Evolutionary conservation across 2,329 filamentous ascomycete genomes (phyloP).

Genomic region (Curvularia verruculosa): DNA sequence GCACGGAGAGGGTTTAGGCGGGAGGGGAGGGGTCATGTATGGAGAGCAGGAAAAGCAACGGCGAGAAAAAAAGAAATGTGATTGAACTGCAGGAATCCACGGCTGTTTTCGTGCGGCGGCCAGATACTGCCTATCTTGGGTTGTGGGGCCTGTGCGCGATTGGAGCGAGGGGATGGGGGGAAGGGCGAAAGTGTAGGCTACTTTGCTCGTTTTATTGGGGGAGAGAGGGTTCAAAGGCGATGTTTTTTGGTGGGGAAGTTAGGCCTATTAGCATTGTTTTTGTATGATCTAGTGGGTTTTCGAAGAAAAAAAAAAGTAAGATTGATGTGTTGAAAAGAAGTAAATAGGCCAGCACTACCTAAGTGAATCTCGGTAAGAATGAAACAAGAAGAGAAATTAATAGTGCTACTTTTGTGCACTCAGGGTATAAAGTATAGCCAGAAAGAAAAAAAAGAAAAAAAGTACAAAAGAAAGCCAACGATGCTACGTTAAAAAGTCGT

Average conservation of each 20-base stretch:
- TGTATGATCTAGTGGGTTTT: background rate
- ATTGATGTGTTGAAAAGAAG: background rate
- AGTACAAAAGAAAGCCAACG: background rate
- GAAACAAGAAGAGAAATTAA: background rate
- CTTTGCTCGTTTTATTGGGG: background rate
- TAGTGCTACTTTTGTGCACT: background rate
- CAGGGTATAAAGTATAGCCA: background rate
- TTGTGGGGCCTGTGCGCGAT: background rate
- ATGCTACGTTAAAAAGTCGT: conserved; percentile 3
- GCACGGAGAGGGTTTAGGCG: background rate
- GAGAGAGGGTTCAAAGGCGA: background rate
- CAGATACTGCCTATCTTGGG: background rate
- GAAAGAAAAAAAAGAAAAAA: background rate
- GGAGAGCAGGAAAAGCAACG: background rate
- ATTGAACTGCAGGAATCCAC: background rate
- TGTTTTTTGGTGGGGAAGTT: background rate
- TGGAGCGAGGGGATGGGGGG: background rate
- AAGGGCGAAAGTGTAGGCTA: background rate
- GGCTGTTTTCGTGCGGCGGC: background rate
- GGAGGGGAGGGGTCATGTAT: background rate
- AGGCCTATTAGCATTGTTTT: background rate
- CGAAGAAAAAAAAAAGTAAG: background rate
- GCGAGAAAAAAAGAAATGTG: background rate
- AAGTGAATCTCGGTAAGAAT: background rate
- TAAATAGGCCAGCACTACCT: background rate